Conservation (phyloP, 2,329 filamentous ascomycete genomes). For the Ascochyta rabiei region DNA sequence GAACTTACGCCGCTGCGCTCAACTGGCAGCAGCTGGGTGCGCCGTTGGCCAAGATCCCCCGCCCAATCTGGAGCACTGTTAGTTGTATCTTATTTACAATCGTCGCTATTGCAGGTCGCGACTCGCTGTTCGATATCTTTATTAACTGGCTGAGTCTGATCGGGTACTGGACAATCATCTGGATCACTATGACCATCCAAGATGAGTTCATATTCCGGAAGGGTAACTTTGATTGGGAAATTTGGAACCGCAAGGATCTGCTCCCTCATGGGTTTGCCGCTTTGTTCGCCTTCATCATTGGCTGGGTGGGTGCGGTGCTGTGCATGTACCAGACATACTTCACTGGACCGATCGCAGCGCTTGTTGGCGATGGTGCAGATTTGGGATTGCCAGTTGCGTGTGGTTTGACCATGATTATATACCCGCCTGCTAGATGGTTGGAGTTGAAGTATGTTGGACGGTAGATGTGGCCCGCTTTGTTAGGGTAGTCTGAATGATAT, state of each 20-base stretch:
- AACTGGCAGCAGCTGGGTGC: conserved; percentile 69
- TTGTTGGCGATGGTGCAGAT: conserved; percentile 56
- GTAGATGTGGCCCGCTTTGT: neutral
- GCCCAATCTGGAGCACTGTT: conserved; percentile 69
- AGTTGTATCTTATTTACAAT: conserved; percentile 58
- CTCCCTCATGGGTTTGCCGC: conserved; percentile 31
- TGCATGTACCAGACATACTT: conserved; percentile 36
- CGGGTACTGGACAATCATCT: conserved; percentile 36
- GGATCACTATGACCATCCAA: conserved; percentile 30
- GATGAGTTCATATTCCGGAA: conserved; percentile 33
- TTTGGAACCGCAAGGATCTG: conserved; percentile 29
- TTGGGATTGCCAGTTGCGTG: conserved; percentile 61
- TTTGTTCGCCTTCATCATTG: conserved; percentile 26
- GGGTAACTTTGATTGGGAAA: conserved; percentile 27
- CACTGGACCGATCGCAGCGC: conserved; percentile 26
- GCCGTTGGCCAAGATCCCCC: conserved; percentile 65
- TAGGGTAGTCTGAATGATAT: neutral
- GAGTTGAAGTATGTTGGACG: conserved; percentile 49
- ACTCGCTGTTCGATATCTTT: conserved; percentile 65
- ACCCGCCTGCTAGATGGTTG: conserved; percentile 59
- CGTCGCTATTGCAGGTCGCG: conserved; percentile 70
- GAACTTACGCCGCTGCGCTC: conserved; percentile 69
- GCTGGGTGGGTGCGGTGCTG: conserved; percentile 29
- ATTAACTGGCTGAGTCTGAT: conserved; percentile 61
- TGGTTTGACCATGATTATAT: conserved; percentile 61